Conservation (phyloP, 768 basidiomycete genomes). For the Phylloporus sp. region DNA sequence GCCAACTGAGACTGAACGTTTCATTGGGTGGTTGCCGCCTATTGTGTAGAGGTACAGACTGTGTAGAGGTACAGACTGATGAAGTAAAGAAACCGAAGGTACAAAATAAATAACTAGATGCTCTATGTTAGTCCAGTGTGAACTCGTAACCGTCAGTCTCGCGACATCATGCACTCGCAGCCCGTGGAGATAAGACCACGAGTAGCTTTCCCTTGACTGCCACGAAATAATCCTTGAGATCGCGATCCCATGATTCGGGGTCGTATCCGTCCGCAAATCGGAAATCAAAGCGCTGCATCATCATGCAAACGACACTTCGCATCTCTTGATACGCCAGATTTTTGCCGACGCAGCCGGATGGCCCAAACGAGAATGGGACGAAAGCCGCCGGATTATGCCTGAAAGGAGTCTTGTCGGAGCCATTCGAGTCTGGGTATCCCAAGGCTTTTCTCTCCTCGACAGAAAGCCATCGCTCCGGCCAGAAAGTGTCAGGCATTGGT, state of each 20-base stretch:
- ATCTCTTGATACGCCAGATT: constrained; percentile 42
- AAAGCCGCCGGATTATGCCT: constrained; percentile 35
- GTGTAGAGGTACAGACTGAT: constrained; percentile 15
- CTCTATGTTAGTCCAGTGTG: constrained; percentile 22
- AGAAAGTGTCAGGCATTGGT: constrained; percentile 39
- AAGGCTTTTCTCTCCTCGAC: constrained; percentile 23
- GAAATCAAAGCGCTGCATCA: constrained; percentile 40
- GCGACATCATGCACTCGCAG: constrained; percentile 14
- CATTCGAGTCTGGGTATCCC: constrained; percentile 22
- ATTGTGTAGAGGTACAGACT: constrained; percentile 8
- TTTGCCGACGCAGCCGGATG: constrained; percentile 42
- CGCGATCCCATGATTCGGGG: constrained; percentile 29
- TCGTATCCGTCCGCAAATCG: constrained; percentile 36
- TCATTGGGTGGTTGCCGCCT: constrained; percentile 7
- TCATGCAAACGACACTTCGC: constrained; percentile 33
- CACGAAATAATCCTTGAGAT: constrained; percentile 38
- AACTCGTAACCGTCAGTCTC: constrained; percentile 9
- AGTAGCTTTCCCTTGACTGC: constrained; percentile 32
- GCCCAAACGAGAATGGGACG: constrained; percentile 44
- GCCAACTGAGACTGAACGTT: background rate
- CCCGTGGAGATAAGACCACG: constrained; percentile 33
- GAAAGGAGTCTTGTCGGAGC: constrained; percentile 26
- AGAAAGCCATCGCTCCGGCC: constrained; percentile 42
- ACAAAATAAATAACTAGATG: constrained; percentile 22
- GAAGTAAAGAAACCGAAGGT: constrained; percentile 9